Base-by-base conservation (phyloP, 2,329 filamentous ascomycete species). In the Bimuria novae-zelandiae region DNA sequence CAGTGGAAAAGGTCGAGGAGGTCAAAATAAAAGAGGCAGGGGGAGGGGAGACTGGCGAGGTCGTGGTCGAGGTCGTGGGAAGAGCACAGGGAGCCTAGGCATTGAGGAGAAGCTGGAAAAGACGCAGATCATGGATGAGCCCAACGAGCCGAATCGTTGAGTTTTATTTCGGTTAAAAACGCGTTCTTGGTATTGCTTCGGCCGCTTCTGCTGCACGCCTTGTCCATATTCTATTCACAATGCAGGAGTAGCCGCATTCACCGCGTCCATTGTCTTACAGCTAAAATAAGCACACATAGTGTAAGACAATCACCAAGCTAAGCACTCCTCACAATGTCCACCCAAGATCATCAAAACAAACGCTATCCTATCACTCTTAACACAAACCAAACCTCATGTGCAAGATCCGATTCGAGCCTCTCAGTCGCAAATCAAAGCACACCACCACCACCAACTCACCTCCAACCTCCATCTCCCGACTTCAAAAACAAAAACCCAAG, bases 1-100 rank as follows among this genome's bases (percentile, higher is more conserved):
- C 14, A 70, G 75, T 4, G 69, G 65, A 41, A 57, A 56, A 7
- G 57, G 49, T 21, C 45, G 45, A 16, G 60, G 40, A 42, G 55
- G 45, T 19, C 54, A 61, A 14, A 56, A 45, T 41, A 59, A 61
- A 8, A 57, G 58, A 42, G 59, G 60, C 5, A 57, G 53, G 14
- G 53, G 51, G 12, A 57, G 52, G 12, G 56, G 52, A 8, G 56
- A 55, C 4, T 48, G 59, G 33, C 47, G 59, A 59, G 55, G 56
- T 10, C 25, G 51, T 30, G 49, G 51, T 7, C 51, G 53, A 35
- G 56, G 51, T 19, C 10, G 41, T 21, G 52, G 35, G 45, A 40
- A 49, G 55, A 29, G 55, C n/a, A 54, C 54, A 32, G 47, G 37
- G 33, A 51, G 55, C 8, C 44, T 55, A 14, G 55, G 44, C 3